phyloP scores from a whole-genome alignment of 768 basidiomycete species.

The Cystofilobasidium macerans region DNA sequence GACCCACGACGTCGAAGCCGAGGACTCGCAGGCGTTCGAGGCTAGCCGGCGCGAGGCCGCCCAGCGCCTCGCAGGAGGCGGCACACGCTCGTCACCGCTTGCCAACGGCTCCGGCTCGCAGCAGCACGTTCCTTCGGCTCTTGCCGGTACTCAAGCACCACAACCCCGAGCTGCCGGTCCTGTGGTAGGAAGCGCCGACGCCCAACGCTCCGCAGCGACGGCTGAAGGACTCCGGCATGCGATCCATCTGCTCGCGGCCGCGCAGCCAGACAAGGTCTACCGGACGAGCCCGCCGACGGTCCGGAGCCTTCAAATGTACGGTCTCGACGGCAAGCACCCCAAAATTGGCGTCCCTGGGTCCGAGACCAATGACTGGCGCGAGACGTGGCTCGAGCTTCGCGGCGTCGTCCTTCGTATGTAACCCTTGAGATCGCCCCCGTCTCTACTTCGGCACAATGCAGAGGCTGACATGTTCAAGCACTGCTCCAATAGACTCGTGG shows the following conservation, averaged over 20 bases:
- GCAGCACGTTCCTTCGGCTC: not conserved
- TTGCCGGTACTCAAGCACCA: not conserved
- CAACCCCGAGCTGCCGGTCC: not conserved
- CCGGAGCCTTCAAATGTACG: slow-evolving; percentile 13
- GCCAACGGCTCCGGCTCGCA: too few relatives aligned
- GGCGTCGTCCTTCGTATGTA: slow-evolving; percentile 37
- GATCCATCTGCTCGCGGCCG: slow-evolving; percentile 21
- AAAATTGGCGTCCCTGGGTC: slow-evolving; percentile 37
- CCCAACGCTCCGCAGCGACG: not conserved
- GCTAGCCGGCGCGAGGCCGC: not conserved
- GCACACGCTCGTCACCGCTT: not conserved
- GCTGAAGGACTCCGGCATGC: slow-evolving; percentile 11
- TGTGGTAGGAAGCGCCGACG: not conserved
- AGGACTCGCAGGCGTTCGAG: not conserved
- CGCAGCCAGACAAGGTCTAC: slow-evolving; percentile 27
- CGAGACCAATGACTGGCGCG: slow-evolving; percentile 38
- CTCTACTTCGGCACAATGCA: not conserved
- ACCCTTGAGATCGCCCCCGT: not conserved
- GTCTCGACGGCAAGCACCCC: slow-evolving; percentile 23
- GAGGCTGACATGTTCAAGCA: not conserved
- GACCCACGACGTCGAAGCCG: not conserved
- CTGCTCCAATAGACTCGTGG: slow-evolving; percentile 33
- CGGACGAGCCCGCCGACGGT: slow-evolving; percentile 17
- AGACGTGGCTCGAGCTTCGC: slow-evolving; percentile 38
- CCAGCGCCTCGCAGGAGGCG: not conserved